phyloP scores from a whole-genome alignment of 257 asterid genomes.

The Fraxinus anomala region DNA sequence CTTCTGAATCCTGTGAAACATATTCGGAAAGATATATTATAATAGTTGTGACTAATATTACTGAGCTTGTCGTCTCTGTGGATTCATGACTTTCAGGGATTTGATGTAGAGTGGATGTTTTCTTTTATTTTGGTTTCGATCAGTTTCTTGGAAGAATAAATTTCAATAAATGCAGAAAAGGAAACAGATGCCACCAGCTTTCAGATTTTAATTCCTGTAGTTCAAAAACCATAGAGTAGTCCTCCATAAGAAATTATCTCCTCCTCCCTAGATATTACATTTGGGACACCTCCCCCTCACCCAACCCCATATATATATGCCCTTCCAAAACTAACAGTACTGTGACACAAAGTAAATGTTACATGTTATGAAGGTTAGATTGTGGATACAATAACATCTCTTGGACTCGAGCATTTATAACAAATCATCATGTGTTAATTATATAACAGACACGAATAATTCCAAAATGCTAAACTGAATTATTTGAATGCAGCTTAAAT shows the following conservation, averaged over 20 bases:
- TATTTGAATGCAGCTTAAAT: slow-evolving; percentile 47
- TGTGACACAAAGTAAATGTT: background rate
- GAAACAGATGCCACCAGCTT: slow-evolving; percentile 2
- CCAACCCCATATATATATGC: background rate
- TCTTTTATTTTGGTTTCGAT: background rate
- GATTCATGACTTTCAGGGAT: background rate
- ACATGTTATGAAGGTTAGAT: background rate
- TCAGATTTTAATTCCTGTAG: background rate
- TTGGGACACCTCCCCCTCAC: background rate
- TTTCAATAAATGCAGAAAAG: background rate
- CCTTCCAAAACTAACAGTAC: background rate
- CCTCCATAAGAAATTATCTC: background rate
- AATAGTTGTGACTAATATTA: slow-evolving; percentile 4
- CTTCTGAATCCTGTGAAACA: slow-evolving; percentile 1
- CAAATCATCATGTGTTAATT: background rate
- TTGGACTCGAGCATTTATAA: background rate
- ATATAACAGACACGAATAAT: slow-evolving; percentile 5
- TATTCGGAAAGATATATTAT: background rate
- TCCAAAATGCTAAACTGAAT: slow-evolving; percentile 24
- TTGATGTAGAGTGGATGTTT: background rate
- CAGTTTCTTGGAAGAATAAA: background rate
- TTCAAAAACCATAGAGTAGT: background rate
- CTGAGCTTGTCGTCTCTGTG: background rate
- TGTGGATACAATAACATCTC: background rate
- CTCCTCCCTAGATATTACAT: background rate